Evolutionary conservation across 2,329 filamentous ascomycete species (phyloP), one percentile per base, ranked within the genome.

Genomic region (Talaromyces amestolkiae): DNA sequence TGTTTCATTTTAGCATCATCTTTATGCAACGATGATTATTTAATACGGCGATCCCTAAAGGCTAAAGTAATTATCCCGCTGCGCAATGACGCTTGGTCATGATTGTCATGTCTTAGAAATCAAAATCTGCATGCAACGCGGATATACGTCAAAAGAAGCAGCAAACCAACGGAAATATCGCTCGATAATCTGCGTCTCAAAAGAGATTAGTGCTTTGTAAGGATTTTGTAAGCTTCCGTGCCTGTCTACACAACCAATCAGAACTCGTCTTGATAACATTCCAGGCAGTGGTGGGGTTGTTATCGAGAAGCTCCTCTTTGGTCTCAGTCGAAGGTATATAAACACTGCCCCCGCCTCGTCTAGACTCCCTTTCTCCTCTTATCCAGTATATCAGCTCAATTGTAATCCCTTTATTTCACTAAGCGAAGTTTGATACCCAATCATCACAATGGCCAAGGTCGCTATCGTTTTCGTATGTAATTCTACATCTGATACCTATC

Each of bases 391-490:
- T n/a, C 53, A 13, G 22, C 7, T 39, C 33, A 24, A 22, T 61
- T 49, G 19, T 41, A 49, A 24, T 22, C 56, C 22, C 19, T 62
- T 41, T 54, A 10, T 17, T 33, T 59, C 11, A 24, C 39, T 59
- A 45, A 45, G 35, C 39, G 39, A 43, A 59, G 5, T 41, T 45
- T 59, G 35, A 47, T 39, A n/a, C 54, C 33, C 56, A 43, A 31
- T 65, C 65, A 68, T 75, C 83, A 85, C 74, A 74, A 96, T 96
- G 92, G 91, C 91, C 82, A 91, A 91, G 79, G 87, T 97, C 77
- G 93, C 93, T 73, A 95, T 97, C 81, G 87, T 97, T 78, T 96
- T 88, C 80, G 91, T 93, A 85, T 72, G 90, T 86, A 58, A 17
- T n/a, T 7, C 19, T 35, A n/a, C 24, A 45, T 65, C 43, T 39